A percentile compares a stretch with the other conserved stretches of the same genome.
These are phyloP conservation scores for Penicillium cataractarum DNA, from an alignment of 495 filamentous ascomycete genomes.

Conservation along the genomic window DNA sequence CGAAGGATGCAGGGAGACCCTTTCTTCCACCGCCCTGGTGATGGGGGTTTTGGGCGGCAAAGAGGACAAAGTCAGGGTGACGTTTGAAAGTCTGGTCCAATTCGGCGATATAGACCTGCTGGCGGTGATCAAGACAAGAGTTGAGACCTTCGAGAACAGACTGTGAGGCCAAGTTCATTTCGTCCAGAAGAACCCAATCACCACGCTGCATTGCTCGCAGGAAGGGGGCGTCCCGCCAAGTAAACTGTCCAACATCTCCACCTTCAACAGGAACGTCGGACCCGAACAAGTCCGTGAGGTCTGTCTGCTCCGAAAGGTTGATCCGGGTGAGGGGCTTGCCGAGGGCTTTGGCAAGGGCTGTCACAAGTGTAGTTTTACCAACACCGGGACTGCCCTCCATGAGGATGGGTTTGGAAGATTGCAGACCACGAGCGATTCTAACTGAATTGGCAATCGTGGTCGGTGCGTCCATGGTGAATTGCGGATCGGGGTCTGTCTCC, in stretches of 20 bases:
- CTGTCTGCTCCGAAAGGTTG: conserved; percentile 97
- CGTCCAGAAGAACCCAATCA: conserved; percentile 94
- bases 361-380: conserved; percentile 92
- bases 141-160: conserved; percentile 97
- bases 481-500: conserved; percentile 53
- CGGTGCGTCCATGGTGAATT: conserved; percentile 81
- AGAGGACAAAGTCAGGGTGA: conserved; percentile 86
- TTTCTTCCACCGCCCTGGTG: conserved; percentile 96
- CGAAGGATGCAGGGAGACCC: conserved; percentile 92
- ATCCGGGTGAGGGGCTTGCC: conserved; percentile 85
- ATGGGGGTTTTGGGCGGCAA: conserved; percentile 97
- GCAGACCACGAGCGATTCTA: conserved; percentile 86
- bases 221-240: conserved; percentile 95
- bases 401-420: conserved; percentile 85
- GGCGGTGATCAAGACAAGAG: conserved; percentile 95
- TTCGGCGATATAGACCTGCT: conserved; percentile 93
- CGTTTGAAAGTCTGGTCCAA: conserved; percentile 89
- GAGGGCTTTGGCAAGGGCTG: conserved; percentile 76
- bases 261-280: conserved; percentile 95
- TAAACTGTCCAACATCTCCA: conserved; percentile 81
- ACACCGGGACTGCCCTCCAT: conserved; percentile 96
- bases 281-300: conserved; percentile 95
- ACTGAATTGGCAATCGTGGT: conserved; percentile 90
- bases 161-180: conserved; percentile 98
- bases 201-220: conserved; percentile 94